These are phyloP conservation scores for Rhodamnia rubescens DNA, from an alignment of 345 rosid species.

Conservation along the genomic window DNA sequence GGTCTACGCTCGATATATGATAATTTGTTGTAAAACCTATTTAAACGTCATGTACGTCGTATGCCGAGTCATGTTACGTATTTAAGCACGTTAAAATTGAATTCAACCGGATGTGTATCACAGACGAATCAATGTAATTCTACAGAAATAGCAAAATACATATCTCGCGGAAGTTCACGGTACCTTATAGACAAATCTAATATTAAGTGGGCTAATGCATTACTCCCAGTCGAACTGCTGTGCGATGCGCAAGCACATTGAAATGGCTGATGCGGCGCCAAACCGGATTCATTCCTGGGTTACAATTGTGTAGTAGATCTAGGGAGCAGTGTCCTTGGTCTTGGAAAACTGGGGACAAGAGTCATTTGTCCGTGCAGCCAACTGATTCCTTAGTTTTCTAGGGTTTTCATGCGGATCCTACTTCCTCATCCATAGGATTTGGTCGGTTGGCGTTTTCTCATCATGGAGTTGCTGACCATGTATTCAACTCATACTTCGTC, in stretches of 20 bases:
- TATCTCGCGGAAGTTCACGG: neutral
- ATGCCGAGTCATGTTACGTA: neutral
- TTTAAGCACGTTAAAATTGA: neutral
- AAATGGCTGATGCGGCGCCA: neutral
- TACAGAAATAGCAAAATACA: neutral
- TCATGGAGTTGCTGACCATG: neutral
- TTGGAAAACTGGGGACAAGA: neutral
- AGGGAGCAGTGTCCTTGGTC: neutral
- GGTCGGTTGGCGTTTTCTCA: slow-evolving; percentile 7
- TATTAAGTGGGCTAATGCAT: neutral
- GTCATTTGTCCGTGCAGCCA: neutral
- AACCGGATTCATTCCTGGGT: neutral
- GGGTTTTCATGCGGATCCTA: neutral
- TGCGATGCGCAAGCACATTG: neutral
- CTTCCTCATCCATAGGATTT: neutral
- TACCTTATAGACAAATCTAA: neutral
- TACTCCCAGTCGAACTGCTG: neutral
- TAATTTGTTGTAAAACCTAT: neutral
- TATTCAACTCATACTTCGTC: neutral
- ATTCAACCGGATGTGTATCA: neutral
- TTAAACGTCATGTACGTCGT: neutral
- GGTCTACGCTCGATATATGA: neutral
- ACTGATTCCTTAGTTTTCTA: neutral
- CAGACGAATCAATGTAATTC: neutral
- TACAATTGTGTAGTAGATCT: neutral